phyloP scores from a whole-genome alignment of 768 basidiomycete species.

The Filobasidium floriforme region DNA sequence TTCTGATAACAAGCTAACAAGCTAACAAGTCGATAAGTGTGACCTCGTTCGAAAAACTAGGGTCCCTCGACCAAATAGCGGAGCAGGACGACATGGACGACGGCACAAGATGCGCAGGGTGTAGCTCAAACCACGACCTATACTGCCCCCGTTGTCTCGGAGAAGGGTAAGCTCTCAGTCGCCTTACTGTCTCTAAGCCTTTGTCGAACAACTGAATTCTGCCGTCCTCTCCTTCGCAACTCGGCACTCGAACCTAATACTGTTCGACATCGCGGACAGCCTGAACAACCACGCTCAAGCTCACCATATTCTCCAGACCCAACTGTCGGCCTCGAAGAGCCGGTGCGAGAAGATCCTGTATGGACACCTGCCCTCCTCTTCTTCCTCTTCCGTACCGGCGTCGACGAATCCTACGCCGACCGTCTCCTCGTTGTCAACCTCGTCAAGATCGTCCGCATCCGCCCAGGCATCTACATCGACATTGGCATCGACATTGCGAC shows the following conservation, averaged over 20 bases:
- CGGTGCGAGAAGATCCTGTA: constrained; percentile 17
- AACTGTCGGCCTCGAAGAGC: constrained; percentile 10
- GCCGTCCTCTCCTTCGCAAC: no score
- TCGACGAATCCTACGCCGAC: not conserved
- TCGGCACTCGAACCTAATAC: not conserved
- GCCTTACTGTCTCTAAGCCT: no score
- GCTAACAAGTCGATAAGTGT: no score
- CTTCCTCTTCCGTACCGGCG: no score
- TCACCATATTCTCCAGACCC: constrained; percentile 15
- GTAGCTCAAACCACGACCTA: not conserved
- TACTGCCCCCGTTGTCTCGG: constrained; percentile 15
- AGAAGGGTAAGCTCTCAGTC: constrained; percentile 17
- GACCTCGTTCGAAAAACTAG: no score
- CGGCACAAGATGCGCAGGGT: no score
- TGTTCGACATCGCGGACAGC: constrained; percentile 2
- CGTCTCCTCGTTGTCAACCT: not conserved
- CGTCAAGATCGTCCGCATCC: not conserved
- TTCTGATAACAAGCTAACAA: no score
- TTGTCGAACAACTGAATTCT: no score
- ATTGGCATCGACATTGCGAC: no score
- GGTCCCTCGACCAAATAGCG: no score
- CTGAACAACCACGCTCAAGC: constrained; percentile 20
- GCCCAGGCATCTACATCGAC: no score
- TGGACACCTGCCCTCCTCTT: not conserved
- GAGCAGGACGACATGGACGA: no score